Percentiles rank a stretch among this genome's conserved stretches.
Conservation (phyloP, 176 grass and related monocot species). For the Triticum turgidum region DNA sequence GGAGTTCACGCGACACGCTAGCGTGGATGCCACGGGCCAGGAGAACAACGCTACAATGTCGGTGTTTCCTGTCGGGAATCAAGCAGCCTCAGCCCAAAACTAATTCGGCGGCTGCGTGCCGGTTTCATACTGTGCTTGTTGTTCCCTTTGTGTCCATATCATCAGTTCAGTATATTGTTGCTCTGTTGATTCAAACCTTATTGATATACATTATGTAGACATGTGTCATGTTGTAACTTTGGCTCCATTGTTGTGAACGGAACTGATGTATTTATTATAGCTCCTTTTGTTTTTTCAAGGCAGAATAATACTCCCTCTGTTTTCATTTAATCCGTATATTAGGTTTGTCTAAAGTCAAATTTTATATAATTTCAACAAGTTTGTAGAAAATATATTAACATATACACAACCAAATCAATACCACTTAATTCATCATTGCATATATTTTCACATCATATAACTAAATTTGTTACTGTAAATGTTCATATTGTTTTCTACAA, state of each 20-base stretch:
- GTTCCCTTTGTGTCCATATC: conserved; percentile 21
- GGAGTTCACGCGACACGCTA: conserved; percentile 85
- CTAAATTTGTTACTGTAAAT: too few relatives aligned
- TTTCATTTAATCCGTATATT: too few relatives aligned
- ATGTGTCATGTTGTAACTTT: background rate
- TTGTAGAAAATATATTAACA: too few relatives aligned
- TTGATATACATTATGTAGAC: conserved; percentile 18
- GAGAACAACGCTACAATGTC: conserved; percentile 39
- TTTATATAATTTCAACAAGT: too few relatives aligned
- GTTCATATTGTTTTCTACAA: too few relatives aligned
- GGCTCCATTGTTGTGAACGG: conserved; percentile 16
- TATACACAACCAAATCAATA: too few relatives aligned
- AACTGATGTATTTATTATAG: conserved; percentile 24
- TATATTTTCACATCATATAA: too few relatives aligned
- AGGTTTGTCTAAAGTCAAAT: too few relatives aligned
- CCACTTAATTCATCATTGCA: too few relatives aligned
- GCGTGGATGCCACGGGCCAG: conserved; percentile 32
- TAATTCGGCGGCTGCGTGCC: background rate
- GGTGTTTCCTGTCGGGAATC: conserved; percentile 42
- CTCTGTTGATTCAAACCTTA: background rate
- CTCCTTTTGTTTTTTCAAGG: background rate
- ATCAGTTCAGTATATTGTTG: conserved; percentile 8
- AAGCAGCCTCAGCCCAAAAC: conserved; percentile 31
- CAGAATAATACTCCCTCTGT: background rate
- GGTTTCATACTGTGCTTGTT: conserved; percentile 3